A percentile compares a stretch with the other conserved stretches of the same genome.
phyloP scores from a whole-genome alignment of 2,329 filamentous ascomycete genomes.

The Neurospora sp. region DNA sequence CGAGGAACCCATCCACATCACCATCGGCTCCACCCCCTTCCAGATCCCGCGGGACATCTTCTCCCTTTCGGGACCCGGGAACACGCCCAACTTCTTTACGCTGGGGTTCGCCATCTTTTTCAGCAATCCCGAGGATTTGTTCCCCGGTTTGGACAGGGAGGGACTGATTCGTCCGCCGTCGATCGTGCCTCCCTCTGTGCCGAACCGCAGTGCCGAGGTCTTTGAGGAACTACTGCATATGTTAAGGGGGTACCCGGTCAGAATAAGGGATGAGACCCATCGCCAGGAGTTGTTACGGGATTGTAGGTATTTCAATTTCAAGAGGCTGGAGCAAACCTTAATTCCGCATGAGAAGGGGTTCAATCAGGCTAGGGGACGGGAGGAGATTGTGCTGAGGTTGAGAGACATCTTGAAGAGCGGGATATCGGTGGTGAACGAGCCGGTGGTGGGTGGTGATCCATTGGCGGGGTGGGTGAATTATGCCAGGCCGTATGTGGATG shows the following conservation, averaged over 20 bases:
- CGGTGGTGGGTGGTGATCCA: slow-evolving; percentile 21
- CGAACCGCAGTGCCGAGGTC: slow-evolving; percentile 70
- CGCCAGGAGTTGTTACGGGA: slow-evolving; percentile 71
- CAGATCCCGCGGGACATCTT: slow-evolving; percentile 86
- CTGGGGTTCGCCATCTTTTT: slow-evolving; percentile 87
- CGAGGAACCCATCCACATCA: slow-evolving; percentile 84
- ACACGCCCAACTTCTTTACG: slow-evolving; percentile 93
- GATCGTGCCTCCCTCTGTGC: slow-evolving; percentile 52
- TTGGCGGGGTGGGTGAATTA: slow-evolving; percentile 58
- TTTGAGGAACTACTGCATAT: slow-evolving; percentile 78
- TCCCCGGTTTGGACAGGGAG: slow-evolving; percentile 73
- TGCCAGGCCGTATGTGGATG: slow-evolving; percentile 76
- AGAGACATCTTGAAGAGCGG: slow-evolving; percentile 87
- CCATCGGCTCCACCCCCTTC: slow-evolving; percentile 79
- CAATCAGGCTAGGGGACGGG: slow-evolving; percentile 57
- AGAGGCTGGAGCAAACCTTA: slow-evolving; percentile 79
- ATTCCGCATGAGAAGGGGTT: slow-evolving; percentile 68
- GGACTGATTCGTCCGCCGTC: slow-evolving; percentile 77
- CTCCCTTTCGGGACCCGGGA: slow-evolving; percentile 58
- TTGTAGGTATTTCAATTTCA: slow-evolving; percentile 87
- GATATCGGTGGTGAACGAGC: slow-evolving; percentile 52
- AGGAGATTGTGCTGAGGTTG: slow-evolving; percentile 71
- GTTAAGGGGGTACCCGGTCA: slow-evolving; percentile 72
- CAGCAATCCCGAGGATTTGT: slow-evolving; percentile 66
- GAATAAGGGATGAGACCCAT: slow-evolving; percentile 67